These are phyloP conservation scores for Peronospora destructor DNA, from an alignment of 352 stramenopile genomes.

Conservation along the genomic window DNA sequence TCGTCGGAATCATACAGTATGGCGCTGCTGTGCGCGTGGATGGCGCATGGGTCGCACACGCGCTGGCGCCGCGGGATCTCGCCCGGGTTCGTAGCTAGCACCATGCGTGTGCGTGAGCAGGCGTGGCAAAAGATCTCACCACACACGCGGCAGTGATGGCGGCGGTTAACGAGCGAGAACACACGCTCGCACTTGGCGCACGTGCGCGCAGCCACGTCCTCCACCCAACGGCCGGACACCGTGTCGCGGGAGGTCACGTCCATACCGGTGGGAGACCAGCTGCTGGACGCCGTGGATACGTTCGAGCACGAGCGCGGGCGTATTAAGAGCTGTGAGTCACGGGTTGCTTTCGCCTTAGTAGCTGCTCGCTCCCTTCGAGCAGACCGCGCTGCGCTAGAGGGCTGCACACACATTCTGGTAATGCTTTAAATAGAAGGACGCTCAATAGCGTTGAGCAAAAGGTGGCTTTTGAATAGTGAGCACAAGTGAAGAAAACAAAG, in stretches of 20 bases:
- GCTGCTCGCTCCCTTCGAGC: constrained; percentile 21
- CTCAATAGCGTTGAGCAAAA: neutral
- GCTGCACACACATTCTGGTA: constrained; percentile 40
- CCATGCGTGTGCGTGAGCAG: constrained; percentile 74
- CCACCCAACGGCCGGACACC: constrained; percentile 63
- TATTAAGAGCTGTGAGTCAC: constrained; percentile 9
- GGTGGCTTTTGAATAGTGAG: constrained; percentile 25
- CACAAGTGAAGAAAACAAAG: constrained; percentile 10
- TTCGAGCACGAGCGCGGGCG: constrained; percentile 52
- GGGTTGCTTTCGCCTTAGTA: constrained; percentile 16
- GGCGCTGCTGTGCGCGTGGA: constrained; percentile 53
- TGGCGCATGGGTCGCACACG: constrained; percentile 63
- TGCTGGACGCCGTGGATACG: constrained; percentile 60
- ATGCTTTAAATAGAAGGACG: constrained; percentile 15
- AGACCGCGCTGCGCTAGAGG: constrained; percentile 25
- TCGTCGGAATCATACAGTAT: constrained; percentile 59
- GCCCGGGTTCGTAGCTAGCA: constrained; percentile 58
- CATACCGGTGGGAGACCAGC: constrained; percentile 49
- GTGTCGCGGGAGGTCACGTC: constrained; percentile 38
- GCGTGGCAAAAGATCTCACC: constrained; percentile 78
- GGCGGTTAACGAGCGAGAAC: constrained; percentile 71
- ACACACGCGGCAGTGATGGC: constrained; percentile 79
- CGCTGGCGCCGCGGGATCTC: constrained; percentile 65
- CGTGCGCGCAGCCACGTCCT: constrained; percentile 41
- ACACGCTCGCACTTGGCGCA: constrained; percentile 63